Base-by-base conservation (phyloP, 1,284 basidiomycete genomes). In the Porogramme epimiltina region DNA sequence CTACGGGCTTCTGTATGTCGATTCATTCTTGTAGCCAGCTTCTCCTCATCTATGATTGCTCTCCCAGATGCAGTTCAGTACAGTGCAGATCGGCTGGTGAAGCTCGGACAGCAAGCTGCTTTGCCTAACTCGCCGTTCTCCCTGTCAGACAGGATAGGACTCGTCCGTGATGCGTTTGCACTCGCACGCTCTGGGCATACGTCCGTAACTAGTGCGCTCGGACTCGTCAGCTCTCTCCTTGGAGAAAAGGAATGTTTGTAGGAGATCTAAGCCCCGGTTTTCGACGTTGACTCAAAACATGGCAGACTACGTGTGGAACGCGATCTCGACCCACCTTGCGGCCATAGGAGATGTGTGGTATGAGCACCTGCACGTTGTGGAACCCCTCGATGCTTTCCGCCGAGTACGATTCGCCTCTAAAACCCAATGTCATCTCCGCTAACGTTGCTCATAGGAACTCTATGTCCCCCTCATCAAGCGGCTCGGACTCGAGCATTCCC, bases 41-140 rank as follows among this genome's bases (percentile, higher is more conserved):
- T 9, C 15, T 33, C 10, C n/a, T 19, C 15, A 23, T 22, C 4
- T 18, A 16, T 10, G 3, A 9, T 48, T 3, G 43, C 11, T 42
- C 2, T 15, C 8, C 16, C 40, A 92, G 91, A 89, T 71, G 91
- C 95, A 45, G 94, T 97, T 28, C 75, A 90, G 26, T 99, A 99
- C 72, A 82, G 87, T n/a, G 83, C 92, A 26, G 88, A 92, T 61
- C 82, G 91, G 36, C 80, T 97, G 22, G 75, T 77, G 31, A 85
- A 84, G 66, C 91, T 98, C 53, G 94, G 91, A 11, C 72, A 78
- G 38, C 91, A 93, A 65, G 91, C 92, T 3, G 80, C 87, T 13
- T 85, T 83, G 65, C 63, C 74, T 19, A 67, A 83, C 53, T 81
- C 84, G 11, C 72, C 78, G 9, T 93, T 97, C 73, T 81, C 51